A percentile compares a stretch with the other conserved stretches of the same genome.
phyloP scores from a whole-genome alignment of 2,329 filamentous ascomycete genomes.

The Claviceps citrina region DNA sequence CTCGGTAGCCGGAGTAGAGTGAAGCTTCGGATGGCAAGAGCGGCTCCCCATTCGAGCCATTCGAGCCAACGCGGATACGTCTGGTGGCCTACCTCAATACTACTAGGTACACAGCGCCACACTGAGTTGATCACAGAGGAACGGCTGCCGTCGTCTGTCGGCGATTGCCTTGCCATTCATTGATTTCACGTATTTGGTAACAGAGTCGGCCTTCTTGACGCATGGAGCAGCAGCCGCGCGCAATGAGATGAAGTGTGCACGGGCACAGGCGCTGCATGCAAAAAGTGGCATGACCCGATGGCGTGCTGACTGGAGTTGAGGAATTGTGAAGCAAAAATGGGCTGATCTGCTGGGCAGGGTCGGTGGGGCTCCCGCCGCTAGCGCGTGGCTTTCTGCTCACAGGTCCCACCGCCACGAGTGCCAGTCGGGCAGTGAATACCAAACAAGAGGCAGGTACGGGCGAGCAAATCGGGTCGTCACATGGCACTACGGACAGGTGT shows the following conservation, averaged over 20 bases:
- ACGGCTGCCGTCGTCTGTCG: not conserved
- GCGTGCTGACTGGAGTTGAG: conserved; percentile 13
- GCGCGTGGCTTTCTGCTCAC: conserved; percentile 1
- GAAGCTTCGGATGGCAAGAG: conserved; percentile 1
- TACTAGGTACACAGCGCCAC: too few relatives aligned
- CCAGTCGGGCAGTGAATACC: too few relatives aligned
- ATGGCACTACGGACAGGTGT: too few relatives aligned
- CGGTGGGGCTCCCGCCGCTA: conserved; percentile 6
- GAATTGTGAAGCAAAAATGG: conserved; percentile 22
- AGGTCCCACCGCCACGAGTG: not conserved
- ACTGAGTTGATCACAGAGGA: too few relatives aligned
- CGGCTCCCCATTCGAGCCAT: not conserved
- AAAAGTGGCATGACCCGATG: conserved; percentile 23
- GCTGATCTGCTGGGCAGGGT: conserved; percentile 16
- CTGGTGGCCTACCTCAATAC: too few relatives aligned
- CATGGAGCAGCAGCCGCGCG: conserved; percentile 2
- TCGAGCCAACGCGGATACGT: not conserved
- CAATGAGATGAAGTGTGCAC: not conserved
- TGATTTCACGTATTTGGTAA: not conserved
- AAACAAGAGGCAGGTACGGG: too few relatives aligned
- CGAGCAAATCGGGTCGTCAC: too few relatives aligned
- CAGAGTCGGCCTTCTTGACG: too few relatives aligned
- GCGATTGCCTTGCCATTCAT: too few relatives aligned
- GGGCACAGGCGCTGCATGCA: conserved; percentile 3
- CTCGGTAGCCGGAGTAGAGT: not conserved